Percentiles rank a stretch among this genome's conserved stretches.
Conservation (phyloP, 257 asterid genomes). For the Perilla frutescens region DNA sequence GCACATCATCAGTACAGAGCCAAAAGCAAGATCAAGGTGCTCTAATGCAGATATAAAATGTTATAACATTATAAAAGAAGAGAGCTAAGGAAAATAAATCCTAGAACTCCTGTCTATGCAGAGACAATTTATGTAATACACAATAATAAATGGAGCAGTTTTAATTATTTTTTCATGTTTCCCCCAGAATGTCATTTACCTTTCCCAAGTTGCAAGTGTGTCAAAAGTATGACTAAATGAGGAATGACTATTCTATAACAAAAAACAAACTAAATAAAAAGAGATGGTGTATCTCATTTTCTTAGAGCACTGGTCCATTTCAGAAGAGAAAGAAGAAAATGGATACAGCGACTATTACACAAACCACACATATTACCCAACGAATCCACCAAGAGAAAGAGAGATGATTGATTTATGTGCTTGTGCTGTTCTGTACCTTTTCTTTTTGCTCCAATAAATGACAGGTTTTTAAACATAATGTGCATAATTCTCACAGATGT, state of each 20-base stretch:
- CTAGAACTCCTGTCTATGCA: conserved; percentile 7
- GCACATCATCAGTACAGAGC: conserved; percentile 28
- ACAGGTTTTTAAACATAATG: not conserved
- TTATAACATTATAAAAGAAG: conserved; percentile 7
- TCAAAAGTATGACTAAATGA: not conserved
- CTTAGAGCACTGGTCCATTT: not conserved
- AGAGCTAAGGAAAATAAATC: not conserved
- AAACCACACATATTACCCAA: not conserved
- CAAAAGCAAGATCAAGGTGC: conserved; percentile 30
- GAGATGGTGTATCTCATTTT: conserved; percentile 7
- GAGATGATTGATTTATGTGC: not conserved
- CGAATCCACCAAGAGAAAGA: not conserved
- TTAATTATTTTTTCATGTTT: not conserved
- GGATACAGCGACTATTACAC: not conserved
- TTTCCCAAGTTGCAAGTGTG: not conserved
- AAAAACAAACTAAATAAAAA: not conserved
- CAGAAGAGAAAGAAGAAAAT: conserved; percentile 21
- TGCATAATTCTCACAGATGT: not conserved
- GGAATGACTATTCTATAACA: conserved; percentile 19
- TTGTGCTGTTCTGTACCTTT: conserved; percentile 7
- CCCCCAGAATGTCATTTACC: not conserved
- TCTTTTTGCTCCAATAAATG: conserved; percentile 8
- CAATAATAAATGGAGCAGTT: not conserved
- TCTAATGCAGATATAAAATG: not conserved
- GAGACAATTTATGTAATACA: conserved; percentile 6